Base-by-base conservation (phyloP, 768 basidiomycete species). In the Cyathus striatus region DNA sequence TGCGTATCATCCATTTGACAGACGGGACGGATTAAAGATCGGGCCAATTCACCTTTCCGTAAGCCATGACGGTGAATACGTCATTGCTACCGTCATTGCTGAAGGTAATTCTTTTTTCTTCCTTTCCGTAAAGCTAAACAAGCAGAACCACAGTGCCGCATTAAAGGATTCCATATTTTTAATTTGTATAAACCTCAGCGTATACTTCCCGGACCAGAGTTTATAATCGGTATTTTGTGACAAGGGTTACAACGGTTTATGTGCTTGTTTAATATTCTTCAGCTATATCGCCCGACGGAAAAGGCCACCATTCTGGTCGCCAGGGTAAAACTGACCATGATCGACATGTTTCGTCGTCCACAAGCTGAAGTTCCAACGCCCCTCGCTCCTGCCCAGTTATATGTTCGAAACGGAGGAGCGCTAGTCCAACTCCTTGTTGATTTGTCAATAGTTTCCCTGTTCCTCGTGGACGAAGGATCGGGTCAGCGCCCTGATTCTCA, bases 51-150 rank as follows among this genome's bases (percentile, higher is more conserved):
- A 90, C 52, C 73, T 79, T 20, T 89, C 86, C 34, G 76, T 87
- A 33, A 89, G 86, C 52, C 90, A 92, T 49, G 90, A 92, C 51
- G 86, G 83, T 9, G 84, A 86, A 32, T 86, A 89, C 56, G 70
- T 88, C 12, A 68, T 82, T 43, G 73, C 86, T 12, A 76, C 77
- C 14, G 87, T 92, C 21, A 46, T 85, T 20, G 73, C 78, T 23
- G 83, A 89, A 63, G 59, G 61, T 59, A 34, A n/a, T 21, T 6
- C 24, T 6, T 9, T 7, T 37, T 14, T 7, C 27, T 23, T 16
- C 16, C 13, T 6, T 12, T 9, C n/a, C n/a, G 9, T 9, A n/a
- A 30, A 30, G n/a, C n/a, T 30, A 30, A 30, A 30, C 27, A 30
- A 30, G 9, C 27, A 30, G 27, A 30, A 30, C n/a, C 27, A 30